These are phyloP conservation scores for Dictyostelium firmibasis DNA, from an alignment of 78 protist species.

Conservation along the genomic window DNA sequence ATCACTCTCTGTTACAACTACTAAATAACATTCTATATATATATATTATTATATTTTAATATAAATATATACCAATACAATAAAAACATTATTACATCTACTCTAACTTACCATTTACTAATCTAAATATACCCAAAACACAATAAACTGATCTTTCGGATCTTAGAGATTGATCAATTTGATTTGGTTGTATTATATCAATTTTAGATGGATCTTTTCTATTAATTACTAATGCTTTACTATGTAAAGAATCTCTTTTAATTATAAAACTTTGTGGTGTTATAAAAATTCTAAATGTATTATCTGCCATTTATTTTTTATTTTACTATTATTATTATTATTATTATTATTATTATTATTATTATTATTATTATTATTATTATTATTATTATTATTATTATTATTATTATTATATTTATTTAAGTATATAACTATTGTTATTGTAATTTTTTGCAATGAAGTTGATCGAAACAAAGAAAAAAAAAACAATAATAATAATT, in stretches of 20 bases:
- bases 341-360: background rate
- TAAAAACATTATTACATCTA: too few relatives aligned
- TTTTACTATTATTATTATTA: background rate
- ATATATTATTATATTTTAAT: background rate
- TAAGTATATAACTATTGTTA: too few relatives aligned
- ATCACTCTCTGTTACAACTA: conserved; percentile 39
- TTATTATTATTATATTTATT: background rate
- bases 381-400: background rate
- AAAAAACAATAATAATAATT: too few relatives aligned
- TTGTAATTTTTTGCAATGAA: background rate
- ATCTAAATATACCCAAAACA: conserved; percentile 49
- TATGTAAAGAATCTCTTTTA: conserved; percentile 21
- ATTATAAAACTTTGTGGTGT: conserved; percentile 26
- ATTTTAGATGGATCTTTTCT: conserved; percentile 42
- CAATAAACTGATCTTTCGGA: conserved; percentile 28
- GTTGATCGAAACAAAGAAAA: background rate
- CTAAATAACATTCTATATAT: conserved; percentile 54
- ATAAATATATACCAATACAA: background rate
- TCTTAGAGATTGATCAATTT: conserved; percentile 1
- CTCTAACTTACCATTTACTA: background rate
- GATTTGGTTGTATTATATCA: background rate
- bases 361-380: background rate
- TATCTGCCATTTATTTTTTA: background rate
- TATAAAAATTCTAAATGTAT: conserved; percentile 26
- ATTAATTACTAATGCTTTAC: conserved; percentile 44